Conservation (phyloP, 352 stramenopile genomes). For the Phytophthora brassicae region DNA sequence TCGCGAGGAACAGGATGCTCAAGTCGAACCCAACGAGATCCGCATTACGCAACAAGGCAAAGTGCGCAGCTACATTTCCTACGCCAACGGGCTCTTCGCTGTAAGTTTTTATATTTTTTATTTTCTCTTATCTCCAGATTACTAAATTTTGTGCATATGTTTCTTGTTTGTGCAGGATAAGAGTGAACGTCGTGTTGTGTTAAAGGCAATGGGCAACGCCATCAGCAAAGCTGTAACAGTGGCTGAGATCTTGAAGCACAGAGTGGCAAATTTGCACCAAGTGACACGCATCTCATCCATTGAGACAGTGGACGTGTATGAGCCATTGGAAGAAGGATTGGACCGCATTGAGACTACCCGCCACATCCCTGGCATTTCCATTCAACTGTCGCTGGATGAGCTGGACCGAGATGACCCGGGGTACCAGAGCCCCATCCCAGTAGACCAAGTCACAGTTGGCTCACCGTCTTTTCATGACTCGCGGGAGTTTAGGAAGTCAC, state of each 20-base stretch:
- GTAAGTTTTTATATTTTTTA: constrained; percentile 32
- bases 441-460: constrained; percentile 46
- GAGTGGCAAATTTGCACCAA: constrained; percentile 69
- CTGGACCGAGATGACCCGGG: constrained; percentile 58
- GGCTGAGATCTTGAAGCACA: constrained; percentile 83
- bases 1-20: constrained; percentile 41
- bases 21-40: constrained; percentile 71
- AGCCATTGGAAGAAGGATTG: constrained; percentile 83
- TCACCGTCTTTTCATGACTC: constrained; percentile 39
- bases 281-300: constrained; percentile 80
- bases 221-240: constrained; percentile 88
- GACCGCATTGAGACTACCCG: constrained; percentile 76
- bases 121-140: constrained; percentile 3
- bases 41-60: constrained; percentile 84
- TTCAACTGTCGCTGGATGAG: constrained; percentile 68
- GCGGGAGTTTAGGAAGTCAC: constrained; percentile 35
- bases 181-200: constrained; percentile 56
- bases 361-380: constrained; percentile 74
- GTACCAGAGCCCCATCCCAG: constrained; percentile 75
- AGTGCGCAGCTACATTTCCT: constrained; percentile 81
- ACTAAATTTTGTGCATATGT: background rate
- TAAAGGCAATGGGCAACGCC: constrained; percentile 84
- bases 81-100: constrained; percentile 71
- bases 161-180: constrained; percentile 50
- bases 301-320: constrained; percentile 81